These are phyloP conservation scores for Zymoseptoria pseudotritici DNA, from an alignment of 2,329 filamentous ascomycete genomes.

Conservation along the genomic window DNA sequence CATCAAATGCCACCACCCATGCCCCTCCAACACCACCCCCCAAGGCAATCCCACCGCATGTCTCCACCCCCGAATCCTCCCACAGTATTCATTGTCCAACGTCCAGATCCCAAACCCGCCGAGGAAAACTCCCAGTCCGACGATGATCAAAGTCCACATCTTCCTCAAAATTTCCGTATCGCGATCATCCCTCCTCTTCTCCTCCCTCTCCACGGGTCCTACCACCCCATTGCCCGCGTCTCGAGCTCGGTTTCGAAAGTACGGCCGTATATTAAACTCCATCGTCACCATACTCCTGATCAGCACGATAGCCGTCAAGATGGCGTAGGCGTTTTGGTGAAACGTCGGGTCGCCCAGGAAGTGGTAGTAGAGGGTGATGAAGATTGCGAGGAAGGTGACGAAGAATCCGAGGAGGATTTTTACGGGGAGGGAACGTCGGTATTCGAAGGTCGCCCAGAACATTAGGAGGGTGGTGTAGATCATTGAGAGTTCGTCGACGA, in stretches of 20 bases:
- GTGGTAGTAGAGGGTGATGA: conserved; percentile 75
- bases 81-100: conserved; percentile 70
- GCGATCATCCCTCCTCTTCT: conserved; percentile 46
- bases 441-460: conserved; percentile 68
- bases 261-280: conserved; percentile 58
- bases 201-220: conserved; percentile 28
- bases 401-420: conserved; percentile 50
- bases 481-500: conserved; percentile 64
- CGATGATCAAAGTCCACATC: conserved; percentile 70
- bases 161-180: conserved; percentile 52
- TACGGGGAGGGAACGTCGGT: conserved; percentile 49
- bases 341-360: conserved; percentile 74
- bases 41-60: conserved; percentile 66
- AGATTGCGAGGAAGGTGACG: conserved; percentile 47
- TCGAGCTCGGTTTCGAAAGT: conserved; percentile 36
- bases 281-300: conserved; percentile 70
- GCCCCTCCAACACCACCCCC: conserved; percentile 67
- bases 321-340: conserved; percentile 71
- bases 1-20: conserved; percentile 71
- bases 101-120: conserved; percentile 71
- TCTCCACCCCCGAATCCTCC: conserved; percentile 56
- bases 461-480: conserved; percentile 66
- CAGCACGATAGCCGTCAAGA: conserved; percentile 63
- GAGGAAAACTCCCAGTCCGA: conserved; percentile 64
- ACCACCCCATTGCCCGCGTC: conserved; percentile 23